Evolutionary conservation across 2,329 filamentous ascomycete species (phyloP), one percentile per base, ranked within the genome.

Genomic region (Aspergillus chevalieri): DNA sequence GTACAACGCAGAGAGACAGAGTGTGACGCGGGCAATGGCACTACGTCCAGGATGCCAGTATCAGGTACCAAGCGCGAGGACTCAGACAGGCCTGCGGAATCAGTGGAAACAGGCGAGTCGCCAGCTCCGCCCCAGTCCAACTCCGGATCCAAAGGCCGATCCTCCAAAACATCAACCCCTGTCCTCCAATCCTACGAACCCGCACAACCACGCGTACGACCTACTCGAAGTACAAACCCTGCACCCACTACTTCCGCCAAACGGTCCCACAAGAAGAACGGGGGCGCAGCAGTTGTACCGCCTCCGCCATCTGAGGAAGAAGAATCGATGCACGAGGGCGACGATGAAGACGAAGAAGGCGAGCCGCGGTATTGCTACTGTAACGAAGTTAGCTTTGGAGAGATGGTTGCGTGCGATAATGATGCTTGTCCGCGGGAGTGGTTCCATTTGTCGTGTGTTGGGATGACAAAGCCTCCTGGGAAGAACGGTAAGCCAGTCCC

Each of bases 391-490:
- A 89, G 86, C 61, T 91, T 89, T 63, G 87, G 87, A 17, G 86
- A 89, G 70, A 91, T 91, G 87, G 86, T 91, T 41, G 87, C 85
- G 2, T 91, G 87, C 63, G 87, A 91, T 65, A 83, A 82, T 6
- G 80, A 85, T 51, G 80, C 81, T 44, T 91, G 87, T 69, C 78
- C 81, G 57, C 78, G 82, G 53, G 87, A 91, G 68, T 91, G 87
- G 87, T 92, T 91, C 73, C 87, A 91, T 75, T 71, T 93, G 45
- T 85, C 84, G 45, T 93, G 88, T 66, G 87, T 89, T 26, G 88
- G 88, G 22, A 70, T 93, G 60, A 86, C 85, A 59, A 86, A 86
- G 51, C 86, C 87, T 47, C 88, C 88, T n/a, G 84, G 81, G 50
- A 82, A 83, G 55, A 89, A 85, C 68, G 81, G 85, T 88, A 71